Evolutionary conservation across 805 yeast species (phyloP).

Genomic region (Deakozyma indianensis): DNA sequence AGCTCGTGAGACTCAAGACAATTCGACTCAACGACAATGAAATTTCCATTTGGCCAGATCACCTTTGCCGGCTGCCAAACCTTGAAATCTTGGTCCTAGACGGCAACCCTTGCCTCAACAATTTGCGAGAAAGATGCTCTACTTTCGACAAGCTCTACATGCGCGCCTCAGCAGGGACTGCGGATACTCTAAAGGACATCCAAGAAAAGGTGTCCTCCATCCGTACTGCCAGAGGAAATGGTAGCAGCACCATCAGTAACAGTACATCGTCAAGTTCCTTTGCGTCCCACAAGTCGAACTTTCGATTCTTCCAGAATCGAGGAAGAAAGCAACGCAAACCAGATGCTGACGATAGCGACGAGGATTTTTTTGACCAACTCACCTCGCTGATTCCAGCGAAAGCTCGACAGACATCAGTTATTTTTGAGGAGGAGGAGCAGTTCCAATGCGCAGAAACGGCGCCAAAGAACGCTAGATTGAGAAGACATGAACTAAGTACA

Average conservation of each 20-base stretch:
- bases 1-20: constrained; percentile 9
- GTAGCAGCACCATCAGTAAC: background rate
- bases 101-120: constrained; percentile 13
- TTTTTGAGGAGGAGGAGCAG: background rate
- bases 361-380: background rate
- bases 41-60: constrained; percentile 15
- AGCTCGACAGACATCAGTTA: background rate
- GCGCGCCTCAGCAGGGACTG: background rate
- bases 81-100: constrained; percentile 12
- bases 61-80: constrained; percentile 10
- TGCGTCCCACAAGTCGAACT: background rate
- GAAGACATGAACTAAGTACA: background rate
- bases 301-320: background rate
- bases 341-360: background rate
- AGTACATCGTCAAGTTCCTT: no score
- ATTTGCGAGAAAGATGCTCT: constrained; percentile 8
- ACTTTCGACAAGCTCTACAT: constrained; percentile 5
- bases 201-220: background rate
- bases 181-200: background rate
- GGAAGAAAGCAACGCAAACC: background rate
- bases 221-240: background rate
- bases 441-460: background rate
- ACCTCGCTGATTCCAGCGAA: background rate
- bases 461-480: no score
- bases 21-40: constrained; percentile 10